Percentiles rank a stretch among this genome's conserved stretches.
Conservation (phyloP, 2,329 filamentous ascomycete species). For the Exophiala spinifera region DNA sequence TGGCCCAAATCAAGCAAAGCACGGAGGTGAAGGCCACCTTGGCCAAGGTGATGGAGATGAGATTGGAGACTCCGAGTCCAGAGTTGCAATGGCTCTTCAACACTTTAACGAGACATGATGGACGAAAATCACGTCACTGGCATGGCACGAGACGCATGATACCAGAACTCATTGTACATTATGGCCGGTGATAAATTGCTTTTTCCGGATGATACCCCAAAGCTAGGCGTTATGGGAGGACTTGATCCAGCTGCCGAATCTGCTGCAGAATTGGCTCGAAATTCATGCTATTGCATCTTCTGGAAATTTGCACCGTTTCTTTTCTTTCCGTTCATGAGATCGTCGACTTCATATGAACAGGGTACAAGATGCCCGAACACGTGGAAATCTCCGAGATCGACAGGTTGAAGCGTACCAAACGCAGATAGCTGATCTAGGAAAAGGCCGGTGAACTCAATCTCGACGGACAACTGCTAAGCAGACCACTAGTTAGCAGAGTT, state of each 20-base stretch:
- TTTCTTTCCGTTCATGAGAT: too few relatives aligned
- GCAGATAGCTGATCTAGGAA: too few relatives aligned
- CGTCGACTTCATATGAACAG: too few relatives aligned
- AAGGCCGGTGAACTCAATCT: too few relatives aligned
- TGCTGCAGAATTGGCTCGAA: neutral
- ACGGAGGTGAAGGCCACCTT: constrained; percentile 4
- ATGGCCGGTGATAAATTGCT: neutral
- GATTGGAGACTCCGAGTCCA: constrained; percentile 15
- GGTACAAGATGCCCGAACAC: too few relatives aligned
- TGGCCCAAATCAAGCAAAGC: neutral
- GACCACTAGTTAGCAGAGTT: too few relatives aligned
- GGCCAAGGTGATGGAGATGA: constrained; percentile 5
- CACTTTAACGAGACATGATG: constrained; percentile 19
- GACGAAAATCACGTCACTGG: too few relatives aligned
- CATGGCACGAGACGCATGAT: neutral
- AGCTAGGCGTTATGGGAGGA: neutral
- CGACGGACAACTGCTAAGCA: too few relatives aligned
- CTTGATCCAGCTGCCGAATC: neutral
- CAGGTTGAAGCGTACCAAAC: too few relatives aligned
- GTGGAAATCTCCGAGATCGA: too few relatives aligned
- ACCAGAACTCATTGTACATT: neutral
- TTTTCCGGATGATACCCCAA: neutral
- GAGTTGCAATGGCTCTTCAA: constrained; percentile 18
- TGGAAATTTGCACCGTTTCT: too few relatives aligned
- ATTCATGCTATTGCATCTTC: neutral